These are phyloP conservation scores for Stereum hirsutum DNA, from an alignment of 1,284 basidiomycete species.

Conservation along the genomic window DNA sequence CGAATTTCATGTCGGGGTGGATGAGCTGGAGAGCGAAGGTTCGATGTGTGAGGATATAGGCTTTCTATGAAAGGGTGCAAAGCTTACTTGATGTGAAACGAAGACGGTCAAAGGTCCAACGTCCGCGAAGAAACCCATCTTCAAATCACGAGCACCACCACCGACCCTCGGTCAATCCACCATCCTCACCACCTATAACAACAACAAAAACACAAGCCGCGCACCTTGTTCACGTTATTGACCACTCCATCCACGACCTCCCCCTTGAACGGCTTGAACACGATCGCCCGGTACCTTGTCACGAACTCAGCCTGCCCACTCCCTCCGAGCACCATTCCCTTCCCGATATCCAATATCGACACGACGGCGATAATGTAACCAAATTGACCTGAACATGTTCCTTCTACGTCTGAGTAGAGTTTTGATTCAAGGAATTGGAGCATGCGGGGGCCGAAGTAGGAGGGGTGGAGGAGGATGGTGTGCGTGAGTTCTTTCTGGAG, in stretches of 20 bases:
- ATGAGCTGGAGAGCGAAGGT: conserved; percentile 54
- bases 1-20: conserved; percentile 87
- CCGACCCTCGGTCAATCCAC: no score
- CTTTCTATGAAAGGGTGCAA: conserved; percentile 5
- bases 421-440: conserved; percentile 89
- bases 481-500: conserved; percentile 87
- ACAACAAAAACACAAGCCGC: conserved; percentile 14
- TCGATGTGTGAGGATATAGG: conserved; percentile 8
- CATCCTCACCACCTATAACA: not conserved
- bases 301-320: conserved; percentile 94
- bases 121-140: conserved; percentile 99
- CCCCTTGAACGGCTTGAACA: conserved; percentile 98
- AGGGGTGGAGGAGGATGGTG: conserved; percentile 93
- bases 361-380: conserved; percentile 98
- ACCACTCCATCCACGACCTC: conserved; percentile 98
- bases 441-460: conserved; percentile 96
- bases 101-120: conserved; percentile 91
- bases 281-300: conserved; percentile 85
- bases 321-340: conserved; percentile 86
- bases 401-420: conserved; percentile 94
- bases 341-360: conserved; percentile 81
- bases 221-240: conserved; percentile 90
- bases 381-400: conserved; percentile 92
- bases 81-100: conserved; percentile 85
- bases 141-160: no score